Base-by-base conservation (phyloP, 2,329 filamentous ascomycete genomes). In the Epichloe glyceriae region DNA sequence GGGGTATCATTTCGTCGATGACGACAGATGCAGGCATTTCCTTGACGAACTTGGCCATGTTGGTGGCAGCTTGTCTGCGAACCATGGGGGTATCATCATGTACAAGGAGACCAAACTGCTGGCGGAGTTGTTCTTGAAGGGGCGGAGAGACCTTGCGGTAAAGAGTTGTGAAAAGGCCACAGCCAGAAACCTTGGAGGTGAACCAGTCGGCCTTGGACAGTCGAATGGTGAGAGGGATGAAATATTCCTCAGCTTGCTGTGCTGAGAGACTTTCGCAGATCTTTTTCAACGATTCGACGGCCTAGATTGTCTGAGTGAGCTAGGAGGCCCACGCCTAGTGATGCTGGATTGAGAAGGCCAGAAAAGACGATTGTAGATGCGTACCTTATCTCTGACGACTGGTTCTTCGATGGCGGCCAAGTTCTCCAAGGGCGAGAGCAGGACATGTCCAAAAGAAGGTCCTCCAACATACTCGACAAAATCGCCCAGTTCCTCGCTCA, bases 191-290 rank as follows among this genome's bases (percentile, higher is more conserved):
- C 74, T 97, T 98, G 57, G 93, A 97, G 52, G 93, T 98, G 71
- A 98, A 98, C 93, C 93, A 98, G 73, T 98, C 93, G 71, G 93
- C 93, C 79, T 97, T 98, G 58, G 93, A 94, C 55, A 98, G 86
- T 65, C 93, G 88, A 64, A 95, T 81, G 53, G 90, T 90, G 64
- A 98, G 84, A 55, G 93, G 93, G 60, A 98, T 91, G 73, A 97
- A 97, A 71, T 90, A 87, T 63, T 96, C 88, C 75, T 98, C 93
- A 65, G 97, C 85, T 74, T 98, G 93, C 69, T 88, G 80, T 61
- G 88, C 75, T 47, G 89, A 95, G 51, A 98, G 79, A 67, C 95
- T 83, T 65, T 83, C 82, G 79, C 93, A 97, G 69, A 98, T 97
- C 75, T 96, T 98, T 80, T 98, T 98, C 60, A 98, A 81, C 46